Evolutionary conservation across 768 basidiomycete genomes (phyloP), one percentile per base, ranked within the genome.

Genomic region (Imleria badia): DNA sequence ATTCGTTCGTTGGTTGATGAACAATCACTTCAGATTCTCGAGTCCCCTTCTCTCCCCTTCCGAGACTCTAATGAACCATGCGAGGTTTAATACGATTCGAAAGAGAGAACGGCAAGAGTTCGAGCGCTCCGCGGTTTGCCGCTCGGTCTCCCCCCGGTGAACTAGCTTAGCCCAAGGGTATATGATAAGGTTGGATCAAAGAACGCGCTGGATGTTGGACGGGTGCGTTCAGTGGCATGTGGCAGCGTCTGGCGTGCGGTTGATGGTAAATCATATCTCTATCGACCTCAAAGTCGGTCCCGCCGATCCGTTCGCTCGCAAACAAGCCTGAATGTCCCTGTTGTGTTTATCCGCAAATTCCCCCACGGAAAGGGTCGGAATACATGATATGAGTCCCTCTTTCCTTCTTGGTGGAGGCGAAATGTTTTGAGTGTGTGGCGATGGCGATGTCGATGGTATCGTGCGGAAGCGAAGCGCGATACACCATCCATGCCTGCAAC

Each of bases 271-370:
- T 44, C 52, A 84, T 83, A 50, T 76, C 82, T 60, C 81, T 78
- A 59, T 89, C 86, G 48, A 89, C 82, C 55, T 83, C 83, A 3
- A 78, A 76, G 14, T 72, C 73, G n/a, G 73, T 72, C 39, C 85
- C 71, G 13, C 74, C 75, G 52, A 89, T 73, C 52, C 78, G 76
- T 56, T 87, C 86, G 63, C 78, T 83, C 83, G 77, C 56, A 89
- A 70, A 38, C 86, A 86, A 11, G 81, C 81, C 64, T 89, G 87
- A 23, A 89, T 75, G 61, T 90, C 85, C 4, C 87, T 89, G 49
- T 85, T 77, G 71, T 91, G 91, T 65, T 87, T 89, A 56, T 83
- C 81, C 17, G 83, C 85, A 68, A 92, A 90, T 41, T 91, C 89
- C 58, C 81, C 81, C 80, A 92, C 83, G 14, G 83, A n/a, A n/a